Evolutionary conservation across 78 protist genomes (phyloP).

Genomic region (Dictyostelium firmibasis): DNA sequence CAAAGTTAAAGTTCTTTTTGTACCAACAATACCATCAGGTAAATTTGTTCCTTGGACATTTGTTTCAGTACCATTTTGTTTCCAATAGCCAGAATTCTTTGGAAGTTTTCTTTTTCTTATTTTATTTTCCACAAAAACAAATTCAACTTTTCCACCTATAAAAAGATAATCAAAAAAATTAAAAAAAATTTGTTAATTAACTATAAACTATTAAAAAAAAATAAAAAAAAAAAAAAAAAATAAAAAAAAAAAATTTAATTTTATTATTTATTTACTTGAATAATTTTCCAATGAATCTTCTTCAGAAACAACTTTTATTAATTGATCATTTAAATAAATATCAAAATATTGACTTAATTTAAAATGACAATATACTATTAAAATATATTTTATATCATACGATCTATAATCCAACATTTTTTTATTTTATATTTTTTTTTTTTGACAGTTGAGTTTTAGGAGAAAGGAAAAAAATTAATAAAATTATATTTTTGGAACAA

Average conservation of each 20-base stretch:
- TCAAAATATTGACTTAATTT: neutral
- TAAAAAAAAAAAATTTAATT: too few species aligned
- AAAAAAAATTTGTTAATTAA: neutral
- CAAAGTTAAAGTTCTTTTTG: neutral
- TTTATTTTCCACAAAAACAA: neutral
- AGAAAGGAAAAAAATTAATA: neutral
- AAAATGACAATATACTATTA: neutral
- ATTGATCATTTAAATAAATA: neutral
- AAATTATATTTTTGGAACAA: neutral
- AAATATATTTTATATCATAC: neutral
- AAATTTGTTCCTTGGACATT: neutral
- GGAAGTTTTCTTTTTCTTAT: conserved; percentile 1
- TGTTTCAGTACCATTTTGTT: neutral
- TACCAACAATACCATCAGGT: neutral
- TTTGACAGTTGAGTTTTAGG: neutral
- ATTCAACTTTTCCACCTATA: neutral
- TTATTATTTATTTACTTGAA: neutral
- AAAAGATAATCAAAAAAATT: neutral
- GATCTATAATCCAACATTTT: neutral
- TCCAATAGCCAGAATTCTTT: neutral
- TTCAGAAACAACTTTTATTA: neutral
- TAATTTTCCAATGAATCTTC: neutral
- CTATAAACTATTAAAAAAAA: neutral
- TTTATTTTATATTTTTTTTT: neutral
- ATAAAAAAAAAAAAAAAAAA: too few species aligned